Percentiles rank a stretch among this genome's conserved stretches.
Evolutionary conservation across 345 rosid species (phyloP).

Genomic region (Nephelium lappaceum): DNA sequence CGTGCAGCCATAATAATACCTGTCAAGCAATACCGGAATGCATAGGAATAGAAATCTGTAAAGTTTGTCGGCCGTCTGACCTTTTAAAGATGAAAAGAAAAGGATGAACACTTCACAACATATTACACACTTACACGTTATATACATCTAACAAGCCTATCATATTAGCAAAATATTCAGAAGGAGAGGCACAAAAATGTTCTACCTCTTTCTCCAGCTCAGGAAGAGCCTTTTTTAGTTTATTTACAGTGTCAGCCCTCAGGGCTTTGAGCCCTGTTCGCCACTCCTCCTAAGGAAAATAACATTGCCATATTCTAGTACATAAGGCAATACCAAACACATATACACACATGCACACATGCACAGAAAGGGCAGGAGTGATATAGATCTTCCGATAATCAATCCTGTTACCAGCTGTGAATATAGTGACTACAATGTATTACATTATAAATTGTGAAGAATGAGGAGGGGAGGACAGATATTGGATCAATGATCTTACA

Average conservation of each 20-base stretch:
- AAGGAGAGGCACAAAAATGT: slow-evolving; percentile 1
- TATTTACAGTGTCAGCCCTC: slow-evolving; percentile 63
- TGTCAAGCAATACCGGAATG: slow-evolving; percentile 89
- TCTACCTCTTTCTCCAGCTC: slow-evolving; percentile 87
- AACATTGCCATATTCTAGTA: not conserved
- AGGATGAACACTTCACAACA: slow-evolving; percentile 20
- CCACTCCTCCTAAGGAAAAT: slow-evolving; percentile 80
- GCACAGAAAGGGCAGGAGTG: not conserved
- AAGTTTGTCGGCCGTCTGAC: slow-evolving; percentile 72
- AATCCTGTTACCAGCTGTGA: not conserved
- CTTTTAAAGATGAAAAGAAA: slow-evolving; percentile 45
- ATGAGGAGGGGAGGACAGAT: not conserved
- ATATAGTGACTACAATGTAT: not conserved
- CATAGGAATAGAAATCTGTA: slow-evolving; percentile 77
- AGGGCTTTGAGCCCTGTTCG: slow-evolving; percentile 74
- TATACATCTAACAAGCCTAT: slow-evolving; percentile 3
- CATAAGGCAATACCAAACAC: slow-evolving; percentile 2
- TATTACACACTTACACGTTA: not conserved
- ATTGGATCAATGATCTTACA: not conserved
- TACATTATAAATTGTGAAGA: not conserved
- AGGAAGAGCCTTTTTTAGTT: slow-evolving; percentile 75
- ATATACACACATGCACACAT: not conserved
- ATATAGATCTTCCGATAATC: not conserved
- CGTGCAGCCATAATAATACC: slow-evolving; percentile 43
- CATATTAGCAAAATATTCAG: not conserved